Base-by-base conservation (phyloP, 2,329 filamentous ascomycete species). In the Diaporthe australafricana region DNA sequence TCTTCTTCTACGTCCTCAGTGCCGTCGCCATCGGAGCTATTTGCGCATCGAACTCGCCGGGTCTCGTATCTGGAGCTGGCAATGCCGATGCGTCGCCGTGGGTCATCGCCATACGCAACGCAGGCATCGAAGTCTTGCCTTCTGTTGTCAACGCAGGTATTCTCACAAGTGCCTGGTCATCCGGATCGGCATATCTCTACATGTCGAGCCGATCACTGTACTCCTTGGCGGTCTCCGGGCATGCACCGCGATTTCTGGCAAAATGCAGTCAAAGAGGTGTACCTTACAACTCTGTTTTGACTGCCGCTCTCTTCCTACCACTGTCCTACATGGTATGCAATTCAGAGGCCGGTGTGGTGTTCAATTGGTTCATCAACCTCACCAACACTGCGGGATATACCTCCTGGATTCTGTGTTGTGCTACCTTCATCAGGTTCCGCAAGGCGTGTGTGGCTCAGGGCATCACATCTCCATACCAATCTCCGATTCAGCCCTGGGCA, bases 131-230 rank as follows among this genome's bases (percentile, higher is more conserved):
- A 1, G 87, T 87, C 2, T 85, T 93, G 17, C 89, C 90, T 30
- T 87, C 86, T 30, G 87, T 93, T 74, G 90, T 93, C 84, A 93
- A 93, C 79, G 89, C 87, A 17, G 87, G 92, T 60, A 90, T 93
- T 76, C 84, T 91, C 57, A 85, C 70, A 22, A 80, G 78, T 2
- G 79, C 79, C 16, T 81, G 79, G 79, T 81, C 80, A 0, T 77
- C 80, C 0, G 80, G 79, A 0, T 79, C 80, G 63, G 78, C 78
- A 0, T 81, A 79, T 74, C 77, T 81, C 66, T 82, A 80, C 72
- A 75, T 77, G n/a, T 78, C 78, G 9, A 80, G 77, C 11, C 77
- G 80, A 7, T 75, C 78, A 3, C 77, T 88, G 1, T 88, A 87
- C 77, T 81, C 83, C 3, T 81, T 88, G 35, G 85, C 86, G 0